Evolutionary conservation across 1,139 yeast species (phyloP).

Genomic region (Scheffersomyces cryptocercus): DNA sequence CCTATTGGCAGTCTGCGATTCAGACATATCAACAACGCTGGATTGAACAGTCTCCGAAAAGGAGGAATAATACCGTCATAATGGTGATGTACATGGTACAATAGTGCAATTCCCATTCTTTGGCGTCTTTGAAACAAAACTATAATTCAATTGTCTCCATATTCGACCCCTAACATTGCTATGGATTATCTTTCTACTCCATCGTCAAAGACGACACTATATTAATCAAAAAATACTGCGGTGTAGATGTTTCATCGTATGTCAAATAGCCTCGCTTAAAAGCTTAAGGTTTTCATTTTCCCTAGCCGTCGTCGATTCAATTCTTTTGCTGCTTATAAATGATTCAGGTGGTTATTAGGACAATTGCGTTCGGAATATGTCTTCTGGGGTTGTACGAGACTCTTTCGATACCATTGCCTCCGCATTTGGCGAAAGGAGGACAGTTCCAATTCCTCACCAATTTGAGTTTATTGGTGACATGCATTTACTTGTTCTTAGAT

Average conservation of each 20-base stretch:
- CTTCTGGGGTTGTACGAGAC: constrained; percentile 15
- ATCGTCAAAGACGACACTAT: too few species aligned
- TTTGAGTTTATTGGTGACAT: constrained; percentile 15
- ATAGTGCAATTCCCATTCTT: neutral
- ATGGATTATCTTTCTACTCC: too few species aligned
- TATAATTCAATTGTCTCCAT: neutral
- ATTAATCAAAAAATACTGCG: too few species aligned
- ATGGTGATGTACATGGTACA: neutral
- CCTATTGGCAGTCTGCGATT: constrained; percentile 67
- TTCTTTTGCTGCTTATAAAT: too few species aligned
- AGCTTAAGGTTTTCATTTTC: too few species aligned
- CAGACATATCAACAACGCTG: constrained; percentile 58
- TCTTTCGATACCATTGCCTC: constrained; percentile 17
- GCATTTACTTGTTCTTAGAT: constrained; percentile 8
- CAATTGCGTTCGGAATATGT: too few species aligned
- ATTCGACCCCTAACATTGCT: neutral
- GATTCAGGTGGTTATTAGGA: too few species aligned
- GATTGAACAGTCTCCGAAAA: constrained; percentile 40
- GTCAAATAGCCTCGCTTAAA: too few species aligned
- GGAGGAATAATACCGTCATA: constrained; percentile 3
- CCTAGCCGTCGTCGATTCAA: too few species aligned
- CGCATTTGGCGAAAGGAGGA: constrained; percentile 18
- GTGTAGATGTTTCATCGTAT: too few species aligned
- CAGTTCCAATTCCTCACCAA: constrained; percentile 26
- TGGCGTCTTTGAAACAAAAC: neutral